Base-by-base conservation (phyloP, 129 eudicot genomes). In the Flaveria brownii region DNA sequence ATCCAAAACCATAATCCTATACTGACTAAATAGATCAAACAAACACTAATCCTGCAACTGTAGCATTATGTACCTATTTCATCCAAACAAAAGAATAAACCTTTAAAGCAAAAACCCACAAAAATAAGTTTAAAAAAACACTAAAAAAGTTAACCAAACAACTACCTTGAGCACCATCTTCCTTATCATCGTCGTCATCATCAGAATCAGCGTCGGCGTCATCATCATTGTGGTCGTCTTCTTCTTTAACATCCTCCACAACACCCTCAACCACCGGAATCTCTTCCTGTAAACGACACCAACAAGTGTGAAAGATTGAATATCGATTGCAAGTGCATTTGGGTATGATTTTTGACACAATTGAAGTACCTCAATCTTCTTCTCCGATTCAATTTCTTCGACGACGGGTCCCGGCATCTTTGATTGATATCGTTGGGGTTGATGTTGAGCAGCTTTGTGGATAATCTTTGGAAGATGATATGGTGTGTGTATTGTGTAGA, bases 221-320 rank as follows among this genome's bases (percentile, higher is more conserved):
- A 22, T 88, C 92, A 4, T 92, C 94, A 25, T 92, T 86, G 50
- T 89, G 89, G 78, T 89, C 96, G 14, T 89, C 96, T 81, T 92
- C 96, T 13, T 90, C 98, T 80, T 92, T 90, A 51, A 92, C 90
- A 72, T 92, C 98, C 83, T 92, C 98, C 6, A 92, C 88, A 8
- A 92, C 84, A 46, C 92, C 98, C 73, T 92, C 98, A 20, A 92
- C 87, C 15, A 92, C 84, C 1, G 93, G 77, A 47, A 5, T 82
- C 81, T 59, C 86, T 4, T 92, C 96, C 76, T 80, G 83, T 12
- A 57, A 5, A 22, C n/a, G 2, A 26, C 17, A 61, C 6, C 30
- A 74, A 26, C 28, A 50, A 36, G 75, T 25, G 14, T 23, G 30
- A 62, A 14, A 42, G 16, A 69, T 41, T 30, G 63, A 41, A 66